These are phyloP conservation scores for Neurospora terricola DNA, from an alignment of 495 filamentous ascomycete species.

Conservation along the genomic window DNA sequence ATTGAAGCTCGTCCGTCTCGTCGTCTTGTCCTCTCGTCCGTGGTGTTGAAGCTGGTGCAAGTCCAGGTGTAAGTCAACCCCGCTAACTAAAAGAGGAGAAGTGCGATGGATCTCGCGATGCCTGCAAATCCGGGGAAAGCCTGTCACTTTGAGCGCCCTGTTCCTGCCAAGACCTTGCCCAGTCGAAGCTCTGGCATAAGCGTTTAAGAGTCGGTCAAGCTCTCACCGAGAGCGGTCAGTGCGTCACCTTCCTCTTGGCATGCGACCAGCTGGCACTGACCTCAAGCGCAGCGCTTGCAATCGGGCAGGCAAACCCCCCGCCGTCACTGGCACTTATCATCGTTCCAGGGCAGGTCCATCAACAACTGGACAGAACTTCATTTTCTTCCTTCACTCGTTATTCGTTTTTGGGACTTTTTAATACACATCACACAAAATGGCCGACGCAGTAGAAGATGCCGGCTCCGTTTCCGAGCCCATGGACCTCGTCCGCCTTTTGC, in stretches of 20 bases:
- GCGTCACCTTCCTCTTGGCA: background rate
- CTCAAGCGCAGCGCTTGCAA: background rate
- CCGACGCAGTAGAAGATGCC: conserved; percentile 59
- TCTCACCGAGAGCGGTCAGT: background rate
- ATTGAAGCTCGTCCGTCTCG: too few species aligned
- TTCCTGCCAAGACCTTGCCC: background rate
- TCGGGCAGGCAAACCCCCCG: background rate
- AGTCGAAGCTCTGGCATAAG: background rate
- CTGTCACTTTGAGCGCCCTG: background rate
- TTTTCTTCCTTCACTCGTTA: background rate
- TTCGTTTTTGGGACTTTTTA: background rate
- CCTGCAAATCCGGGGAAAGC: background rate
- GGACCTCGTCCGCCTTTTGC: conserved; percentile 84
- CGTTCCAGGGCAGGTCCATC: background rate
- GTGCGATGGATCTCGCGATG: background rate
- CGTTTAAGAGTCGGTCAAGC: background rate
- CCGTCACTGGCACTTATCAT: background rate
- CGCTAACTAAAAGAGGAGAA: background rate
- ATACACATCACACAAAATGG: conserved; percentile 38
- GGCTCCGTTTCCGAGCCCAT: conserved; percentile 74
- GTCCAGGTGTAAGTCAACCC: background rate
- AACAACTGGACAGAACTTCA: background rate
- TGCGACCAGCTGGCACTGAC: background rate
- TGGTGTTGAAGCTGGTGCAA: background rate
- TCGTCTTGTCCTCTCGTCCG: background rate